These are phyloP conservation scores for Pelargonium cotyledonis DNA, from an alignment of 441 rosid species.

Conservation along the genomic window DNA sequence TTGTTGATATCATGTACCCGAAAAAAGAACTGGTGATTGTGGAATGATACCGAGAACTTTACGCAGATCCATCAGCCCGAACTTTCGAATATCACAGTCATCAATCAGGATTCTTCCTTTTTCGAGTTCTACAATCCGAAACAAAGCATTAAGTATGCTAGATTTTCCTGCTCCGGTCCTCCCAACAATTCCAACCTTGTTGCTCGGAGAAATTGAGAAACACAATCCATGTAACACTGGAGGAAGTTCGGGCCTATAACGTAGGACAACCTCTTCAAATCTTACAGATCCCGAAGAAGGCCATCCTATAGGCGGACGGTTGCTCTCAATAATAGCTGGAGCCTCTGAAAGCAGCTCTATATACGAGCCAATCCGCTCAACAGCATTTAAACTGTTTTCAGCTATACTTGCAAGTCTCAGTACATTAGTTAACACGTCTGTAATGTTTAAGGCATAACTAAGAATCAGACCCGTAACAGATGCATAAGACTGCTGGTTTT, in stretches of 20 bases:
- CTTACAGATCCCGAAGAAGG: slow-evolving; percentile 82
- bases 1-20: slow-evolving; percentile 45
- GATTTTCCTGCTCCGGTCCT: slow-evolving; percentile 97
- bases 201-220: slow-evolving; percentile 60
- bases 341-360: slow-evolving; percentile 85
- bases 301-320: slow-evolving; percentile 88
- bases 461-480: slow-evolving; percentile 92
- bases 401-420: slow-evolving; percentile 87
- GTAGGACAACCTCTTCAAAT: slow-evolving; percentile 78
- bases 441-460: slow-evolving; percentile 80
- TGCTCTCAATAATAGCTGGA: slow-evolving; percentile 58
- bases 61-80: slow-evolving; percentile 79
- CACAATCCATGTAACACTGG: slow-evolving; percentile 80
- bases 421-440: slow-evolving; percentile 62
- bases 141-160: slow-evolving; percentile 85
- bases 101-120: slow-evolving; percentile 77
- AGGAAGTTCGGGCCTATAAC: slow-evolving; percentile 84
- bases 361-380: slow-evolving; percentile 77
- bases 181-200: slow-evolving; percentile 88
- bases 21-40: slow-evolving; percentile 89
- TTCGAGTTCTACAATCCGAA: slow-evolving; percentile 81
- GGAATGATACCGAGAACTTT: slow-evolving; percentile 88
- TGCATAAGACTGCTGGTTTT: slow-evolving; percentile 68
- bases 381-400: slow-evolving; percentile 84
- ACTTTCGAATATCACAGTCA: slow-evolving; percentile 57